Percentiles rank a stretch among this genome's conserved stretches.
phyloP scores from a whole-genome alignment of 129 eudicot species.

The Smallanthus sonchifolius region DNA sequence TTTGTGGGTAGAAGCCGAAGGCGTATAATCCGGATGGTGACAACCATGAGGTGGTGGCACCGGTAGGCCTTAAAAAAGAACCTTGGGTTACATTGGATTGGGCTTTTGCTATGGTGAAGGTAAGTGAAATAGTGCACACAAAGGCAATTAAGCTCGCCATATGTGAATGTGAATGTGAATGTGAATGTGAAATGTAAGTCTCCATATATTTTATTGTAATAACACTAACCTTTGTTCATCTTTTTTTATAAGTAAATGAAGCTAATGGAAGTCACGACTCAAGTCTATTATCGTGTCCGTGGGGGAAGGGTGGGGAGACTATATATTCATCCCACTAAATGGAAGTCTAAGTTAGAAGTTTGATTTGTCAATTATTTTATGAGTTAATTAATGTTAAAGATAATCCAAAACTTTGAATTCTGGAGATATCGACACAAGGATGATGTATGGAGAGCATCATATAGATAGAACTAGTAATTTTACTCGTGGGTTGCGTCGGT shows the following conservation, averaged over 20 bases:
- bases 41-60: conserved; percentile 35
- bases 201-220: neutral
- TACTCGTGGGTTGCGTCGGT: too few relatives aligned
- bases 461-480: too few relatives aligned
- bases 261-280: neutral
- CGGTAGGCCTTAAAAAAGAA: conserved; percentile 17
- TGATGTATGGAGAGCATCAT: too few relatives aligned
- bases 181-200: neutral
- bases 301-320: neutral
- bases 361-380: too few relatives aligned
- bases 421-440: too few relatives aligned
- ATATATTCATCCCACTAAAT: too few relatives aligned
- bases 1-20: conserved; percentile 45
- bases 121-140: neutral
- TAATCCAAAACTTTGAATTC: too few relatives aligned
- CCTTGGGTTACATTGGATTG: conserved; percentile 26
- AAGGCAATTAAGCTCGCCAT: neutral
- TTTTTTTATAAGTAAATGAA: neutral
- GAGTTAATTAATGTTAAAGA: too few relatives aligned
- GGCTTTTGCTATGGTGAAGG: conserved; percentile 4
- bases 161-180: neutral
- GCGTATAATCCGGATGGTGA: conserved; percentile 45
- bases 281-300: neutral
- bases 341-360: too few relatives aligned
- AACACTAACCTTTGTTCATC: neutral